Percentiles rank a stretch among this genome's conserved stretches.
Conservation (phyloP, 495 filamentous ascomycete species). For the Podospora sp. region DNA sequence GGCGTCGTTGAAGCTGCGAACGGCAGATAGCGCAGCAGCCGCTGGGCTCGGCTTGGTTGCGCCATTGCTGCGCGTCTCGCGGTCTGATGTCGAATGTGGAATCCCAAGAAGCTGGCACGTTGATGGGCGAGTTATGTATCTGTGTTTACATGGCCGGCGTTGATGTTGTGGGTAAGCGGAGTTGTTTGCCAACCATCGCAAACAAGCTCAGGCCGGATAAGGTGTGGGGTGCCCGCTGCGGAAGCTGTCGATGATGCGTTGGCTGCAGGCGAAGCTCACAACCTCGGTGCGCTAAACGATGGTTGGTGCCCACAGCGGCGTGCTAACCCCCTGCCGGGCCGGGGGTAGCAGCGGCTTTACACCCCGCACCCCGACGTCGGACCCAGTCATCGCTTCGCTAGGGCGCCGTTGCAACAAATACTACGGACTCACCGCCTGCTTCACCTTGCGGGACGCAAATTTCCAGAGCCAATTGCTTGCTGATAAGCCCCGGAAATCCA, state of each 20-base stretch:
- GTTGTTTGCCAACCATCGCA: background rate
- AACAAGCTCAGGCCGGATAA: background rate
- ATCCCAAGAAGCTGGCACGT: background rate
- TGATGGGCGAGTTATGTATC: background rate
- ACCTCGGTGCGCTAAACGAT: background rate
- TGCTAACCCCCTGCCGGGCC: background rate
- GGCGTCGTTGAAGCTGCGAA: conserved; percentile 63
- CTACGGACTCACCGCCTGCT: conserved; percentile 13
- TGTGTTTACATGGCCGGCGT: conserved; percentile 13
- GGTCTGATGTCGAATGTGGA: background rate
- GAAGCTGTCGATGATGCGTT: conserved; percentile 2
- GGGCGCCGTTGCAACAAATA: background rate
- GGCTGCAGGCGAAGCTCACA: background rate
- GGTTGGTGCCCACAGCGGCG: conserved; percentile 2
- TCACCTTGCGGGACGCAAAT: conserved; percentile 10
- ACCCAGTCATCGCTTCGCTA: conserved; percentile 7
- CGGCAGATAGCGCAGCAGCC: conserved; percentile 52
- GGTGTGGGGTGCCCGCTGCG: background rate
- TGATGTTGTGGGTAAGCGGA: background rate
- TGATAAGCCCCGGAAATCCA: background rate
- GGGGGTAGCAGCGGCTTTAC: conserved; percentile 14
- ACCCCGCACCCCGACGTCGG: conserved; percentile 21
- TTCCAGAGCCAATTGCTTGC: conserved; percentile 9
- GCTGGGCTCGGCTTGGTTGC: conserved; percentile 27
- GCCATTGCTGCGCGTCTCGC: conserved; percentile 20